Conservation (phyloP, 495 filamentous ascomycete species). For the Cetradonia linearis region DNA sequence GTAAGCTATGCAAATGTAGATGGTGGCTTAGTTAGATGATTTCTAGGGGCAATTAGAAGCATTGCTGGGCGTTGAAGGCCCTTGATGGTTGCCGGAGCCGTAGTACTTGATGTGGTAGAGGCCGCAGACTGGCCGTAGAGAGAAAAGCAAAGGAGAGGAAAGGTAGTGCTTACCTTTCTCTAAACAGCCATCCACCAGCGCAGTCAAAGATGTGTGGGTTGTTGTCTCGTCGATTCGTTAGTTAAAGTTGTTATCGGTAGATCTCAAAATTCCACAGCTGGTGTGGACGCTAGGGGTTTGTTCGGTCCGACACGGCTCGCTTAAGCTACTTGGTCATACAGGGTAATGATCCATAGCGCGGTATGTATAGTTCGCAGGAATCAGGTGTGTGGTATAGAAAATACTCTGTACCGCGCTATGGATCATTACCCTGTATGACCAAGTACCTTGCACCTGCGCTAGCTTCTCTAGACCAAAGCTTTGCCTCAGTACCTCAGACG, state of each 20-base stretch:
- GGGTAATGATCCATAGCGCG: too few species aligned
- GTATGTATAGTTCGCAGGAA: too few species aligned
- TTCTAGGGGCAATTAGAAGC: not conserved
- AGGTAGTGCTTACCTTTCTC: constrained; percentile 14
- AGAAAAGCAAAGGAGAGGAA: not conserved
- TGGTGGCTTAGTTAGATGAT: not conserved
- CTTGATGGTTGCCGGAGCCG: too few species aligned
- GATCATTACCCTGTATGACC: too few species aligned
- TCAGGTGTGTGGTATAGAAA: too few species aligned
- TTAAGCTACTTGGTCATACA: too few species aligned
- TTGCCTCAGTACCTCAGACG: too few species aligned
- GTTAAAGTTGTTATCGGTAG: not conserved
- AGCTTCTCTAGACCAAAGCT: too few species aligned
- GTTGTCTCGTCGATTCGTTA: constrained; percentile 8
- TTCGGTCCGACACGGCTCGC: not conserved
- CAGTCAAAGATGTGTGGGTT: constrained; percentile 10
- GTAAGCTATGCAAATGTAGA: not conserved
- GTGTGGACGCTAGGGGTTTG: not conserved
- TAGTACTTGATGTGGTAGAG: too few species aligned
- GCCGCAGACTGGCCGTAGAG: not conserved
- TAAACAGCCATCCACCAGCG: constrained; percentile 20
- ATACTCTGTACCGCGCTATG: too few species aligned
- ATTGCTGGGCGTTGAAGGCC: not conserved
- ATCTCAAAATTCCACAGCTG: constrained; percentile 5
- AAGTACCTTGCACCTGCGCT: too few species aligned